A percentile compares a stretch with the other conserved stretches of the same genome.
Conservation (phyloP, 176 grass and related monocot species). For the Musa schizocarpa region DNA sequence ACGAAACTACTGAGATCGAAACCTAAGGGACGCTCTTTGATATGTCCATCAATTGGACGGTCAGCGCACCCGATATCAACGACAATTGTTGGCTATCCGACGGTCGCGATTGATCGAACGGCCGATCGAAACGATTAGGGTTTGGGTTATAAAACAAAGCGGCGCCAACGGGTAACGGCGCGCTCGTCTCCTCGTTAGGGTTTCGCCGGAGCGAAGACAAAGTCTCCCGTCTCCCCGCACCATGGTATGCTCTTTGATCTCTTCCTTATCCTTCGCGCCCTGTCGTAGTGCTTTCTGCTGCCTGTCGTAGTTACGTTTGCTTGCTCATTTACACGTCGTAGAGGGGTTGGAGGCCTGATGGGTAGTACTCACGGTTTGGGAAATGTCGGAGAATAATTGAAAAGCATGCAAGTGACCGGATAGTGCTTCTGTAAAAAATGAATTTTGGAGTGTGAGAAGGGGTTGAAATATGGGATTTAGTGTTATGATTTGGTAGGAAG, state of each 20-base stretch:
- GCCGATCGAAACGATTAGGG: neutral
- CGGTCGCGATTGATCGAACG: neutral
- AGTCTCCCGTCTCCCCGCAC: neutral
- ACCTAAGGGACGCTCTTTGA: neutral
- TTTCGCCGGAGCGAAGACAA: neutral
- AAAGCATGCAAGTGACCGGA: no score
- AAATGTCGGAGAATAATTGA: no score
- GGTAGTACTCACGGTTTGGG: no score
- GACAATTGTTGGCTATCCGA: neutral
- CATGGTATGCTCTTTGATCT: neutral
- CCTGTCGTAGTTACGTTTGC: no score
- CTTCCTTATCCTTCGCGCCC: neutral
- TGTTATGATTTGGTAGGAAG: no score
- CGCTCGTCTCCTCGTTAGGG: neutral
- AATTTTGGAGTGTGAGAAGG: no score
- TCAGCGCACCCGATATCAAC: neutral
- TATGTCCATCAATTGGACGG: neutral
- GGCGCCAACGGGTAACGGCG: neutral
- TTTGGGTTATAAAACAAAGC: neutral
- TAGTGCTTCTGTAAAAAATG: no score
- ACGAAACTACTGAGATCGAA: no score
- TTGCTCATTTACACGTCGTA: no score
- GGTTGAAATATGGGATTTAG: no score
- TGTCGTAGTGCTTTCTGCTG: no score
- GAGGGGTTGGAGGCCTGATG: no score